Base-by-base conservation (phyloP, 176 grass and related monocot species). In the Carex myosuroides region DNA sequence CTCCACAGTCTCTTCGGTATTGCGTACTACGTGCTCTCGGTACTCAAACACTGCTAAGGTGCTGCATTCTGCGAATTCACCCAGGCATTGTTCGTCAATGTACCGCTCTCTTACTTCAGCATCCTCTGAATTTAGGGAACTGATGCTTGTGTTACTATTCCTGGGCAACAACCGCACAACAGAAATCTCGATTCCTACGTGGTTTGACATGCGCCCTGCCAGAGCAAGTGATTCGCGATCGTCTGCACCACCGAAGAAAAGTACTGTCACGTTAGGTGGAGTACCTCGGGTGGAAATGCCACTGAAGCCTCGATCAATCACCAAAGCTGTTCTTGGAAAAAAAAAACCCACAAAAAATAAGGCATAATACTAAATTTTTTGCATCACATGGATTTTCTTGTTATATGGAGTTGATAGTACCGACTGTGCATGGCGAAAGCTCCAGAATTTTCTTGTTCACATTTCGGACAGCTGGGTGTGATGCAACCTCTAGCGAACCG, bases 191-290 rank as follows among this genome's bases (percentile, higher is more conserved):
- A 91, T 70, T 46, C 76, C 68, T 0, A 84, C 81, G 72, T 94
- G 86, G 41, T 33, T 75, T 32, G 60, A 85, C 90, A 97, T 92
- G 55, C 95, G 90, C 7, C 70, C 64, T 3, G 81, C 89, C 8
- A 91, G 37, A 3, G 92, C 87, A 6, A 92, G 89, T 16, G 85
- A 85, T 86, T 97, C 94, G 1, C 94, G 85, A 84, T 97, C 95
- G 53, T 94, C 95, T 13, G 87, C 62, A 0, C 90, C 90, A 4
- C 95, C 89, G 79, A 97, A 94, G 90, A 97, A 97, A 62, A 94
- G 81, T 9, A 87, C 88, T 22, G 65, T 73, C 39, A 97, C 77
- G 39, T 87, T 85, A 72, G 77, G 83, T 63, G 29, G 17, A 14
- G 48, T 33, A 10, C 85, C 35, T 0, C 69, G 70, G 2, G 35